These are phyloP conservation scores for Pestalotiopsis sp. DNA, from an alignment of 2,329 filamentous ascomycete genomes.

Conservation along the genomic window DNA sequence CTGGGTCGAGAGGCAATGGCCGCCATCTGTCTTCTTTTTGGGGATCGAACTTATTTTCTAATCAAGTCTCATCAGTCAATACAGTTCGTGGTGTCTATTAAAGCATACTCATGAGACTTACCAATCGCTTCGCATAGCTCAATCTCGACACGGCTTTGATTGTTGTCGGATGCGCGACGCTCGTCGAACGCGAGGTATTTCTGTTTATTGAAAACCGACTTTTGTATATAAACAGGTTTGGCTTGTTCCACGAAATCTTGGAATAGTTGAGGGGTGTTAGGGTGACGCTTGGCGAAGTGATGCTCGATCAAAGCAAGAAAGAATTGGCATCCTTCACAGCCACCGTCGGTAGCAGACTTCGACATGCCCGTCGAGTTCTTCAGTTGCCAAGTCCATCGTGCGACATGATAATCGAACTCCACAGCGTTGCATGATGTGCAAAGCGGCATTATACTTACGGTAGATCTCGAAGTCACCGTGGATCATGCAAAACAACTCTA, in stretches of 20 bases:
- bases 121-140: background rate
- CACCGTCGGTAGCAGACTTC: background rate
- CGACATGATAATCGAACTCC: no score
- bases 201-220: no score
- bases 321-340: background rate
- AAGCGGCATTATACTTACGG: background rate
- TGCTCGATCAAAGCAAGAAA: background rate
- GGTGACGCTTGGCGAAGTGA: background rate
- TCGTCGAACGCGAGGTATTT: background rate
- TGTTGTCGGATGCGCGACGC: background rate
- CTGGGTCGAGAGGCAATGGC: background rate
- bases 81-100: background rate
- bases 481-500: background rate
- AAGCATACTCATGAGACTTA: background rate
- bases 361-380: background rate
- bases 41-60: background rate
- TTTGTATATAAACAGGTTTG: no score
- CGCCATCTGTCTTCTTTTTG: background rate
- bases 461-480: background rate
- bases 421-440: background rate
- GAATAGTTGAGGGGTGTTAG: background rate
- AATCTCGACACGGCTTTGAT: background rate
- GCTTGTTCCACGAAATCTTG: background rate
- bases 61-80: background rate
- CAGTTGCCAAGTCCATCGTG: no score